Evolutionary conservation across 2,329 filamentous ascomycete genomes (phyloP).

Genomic region (Gnomoniopsis smithogilvyi): DNA sequence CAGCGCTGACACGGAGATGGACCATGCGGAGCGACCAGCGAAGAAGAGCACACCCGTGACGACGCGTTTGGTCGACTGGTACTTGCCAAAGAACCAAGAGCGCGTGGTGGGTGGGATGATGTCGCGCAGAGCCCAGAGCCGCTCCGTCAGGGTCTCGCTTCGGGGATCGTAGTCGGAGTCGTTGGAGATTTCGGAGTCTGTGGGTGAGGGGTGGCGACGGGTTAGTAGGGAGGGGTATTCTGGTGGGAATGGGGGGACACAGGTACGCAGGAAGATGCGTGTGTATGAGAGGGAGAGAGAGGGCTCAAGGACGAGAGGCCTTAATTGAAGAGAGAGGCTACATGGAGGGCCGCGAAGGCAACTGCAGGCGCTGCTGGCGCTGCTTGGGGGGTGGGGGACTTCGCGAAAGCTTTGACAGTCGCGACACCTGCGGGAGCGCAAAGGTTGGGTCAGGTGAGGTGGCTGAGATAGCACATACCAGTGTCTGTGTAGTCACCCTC

Average conservation of each 20-base stretch:
- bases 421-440: background rate
- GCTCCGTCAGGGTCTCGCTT: conserved; percentile 61
- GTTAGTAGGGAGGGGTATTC: background rate
- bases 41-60: conserved; percentile 63
- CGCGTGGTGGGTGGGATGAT: conserved; percentile 72
- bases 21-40: conserved; percentile 84
- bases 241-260: background rate
- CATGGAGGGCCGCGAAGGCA: too few species aligned
- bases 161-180: conserved; percentile 67
- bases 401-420: background rate
- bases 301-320: background rate
- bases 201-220: background rate
- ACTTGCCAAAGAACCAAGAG: conserved; percentile 61
- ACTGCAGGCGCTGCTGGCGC: too few species aligned
- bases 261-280: background rate
- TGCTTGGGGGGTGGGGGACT: too few species aligned
- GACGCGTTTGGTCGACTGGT: conserved; percentile 52
- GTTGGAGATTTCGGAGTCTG: conserved; percentile 81
- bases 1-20: conserved; percentile 84
- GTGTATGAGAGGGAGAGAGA: background rate
- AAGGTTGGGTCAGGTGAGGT: too few species aligned
- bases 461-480: conserved; percentile 51
- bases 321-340: too few species aligned
- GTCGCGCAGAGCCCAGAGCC: conserved; percentile 69
- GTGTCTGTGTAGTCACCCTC: conserved; percentile 94